Base-by-base conservation (phyloP, 495 filamentous ascomycete species). In the Talaromyces proteolyticus region DNA sequence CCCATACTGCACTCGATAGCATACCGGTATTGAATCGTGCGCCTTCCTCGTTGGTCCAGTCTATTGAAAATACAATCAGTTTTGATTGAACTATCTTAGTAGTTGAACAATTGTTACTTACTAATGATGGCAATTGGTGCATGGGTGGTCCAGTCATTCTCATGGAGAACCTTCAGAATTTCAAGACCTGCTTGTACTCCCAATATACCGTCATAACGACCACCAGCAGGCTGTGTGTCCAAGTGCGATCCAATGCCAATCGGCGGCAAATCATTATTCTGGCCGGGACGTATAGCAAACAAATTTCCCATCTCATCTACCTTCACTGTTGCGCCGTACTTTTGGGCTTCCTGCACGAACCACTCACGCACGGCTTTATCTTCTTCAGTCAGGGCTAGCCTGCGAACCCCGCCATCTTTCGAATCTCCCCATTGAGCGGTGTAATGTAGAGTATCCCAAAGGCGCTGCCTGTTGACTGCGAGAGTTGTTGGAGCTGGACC, bases 1-100 rank as follows among this genome's bases (percentile, higher is more conserved):
- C 76, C 86, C 87, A 90, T 2, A 91, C 86, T 3, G 85, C 86
- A 3, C 85, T 88, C 1, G 79, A 71, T 11, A 82, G 67, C 85
- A 89, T 89, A n/a, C 80, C 84, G 7, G 81, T 81, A 4, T 80
- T 82, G 50, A 91, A 91, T 1, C 87, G 78, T 1, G 87, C 86
- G 3, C 87, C 86, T 61, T 90, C 87, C 62, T 89, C 87, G 54
- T 89, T 90, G 0, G 87, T 89, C 87, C 87, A 90, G 55, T 88
- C n/a, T n/a, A n/a, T n/a, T n/a, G n/a, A n/a, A n/a, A n/a, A n/a
- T n/a, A n/a, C n/a, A n/a, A n/a, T n/a, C n/a, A n/a, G n/a, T n/a
- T n/a, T n/a, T n/a, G n/a, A n/a, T n/a, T n/a, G n/a, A n/a, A n/a
- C n/a, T n/a, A n/a, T n/a, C n/a, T n/a, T n/a, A n/a, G n/a, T n/a